Base-by-base conservation (phyloP, 2,329 filamentous ascomycete genomes). In the Alternaria angustiovoidea region DNA sequence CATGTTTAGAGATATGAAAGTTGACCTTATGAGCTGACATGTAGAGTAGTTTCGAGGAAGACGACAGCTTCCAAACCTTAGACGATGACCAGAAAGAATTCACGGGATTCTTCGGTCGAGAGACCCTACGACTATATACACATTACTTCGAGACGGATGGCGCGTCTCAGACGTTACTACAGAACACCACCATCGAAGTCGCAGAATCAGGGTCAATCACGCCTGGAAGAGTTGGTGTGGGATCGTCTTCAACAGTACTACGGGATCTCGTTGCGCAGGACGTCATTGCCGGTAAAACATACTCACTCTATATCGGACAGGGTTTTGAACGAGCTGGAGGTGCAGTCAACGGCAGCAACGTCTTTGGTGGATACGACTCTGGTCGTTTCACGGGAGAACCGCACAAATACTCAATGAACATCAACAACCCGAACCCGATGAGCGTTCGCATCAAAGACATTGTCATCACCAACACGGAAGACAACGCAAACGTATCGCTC, bases 321-420 rank as follows among this genome's bases (percentile, higher is more conserved):
- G 77, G 76, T 24, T 79, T 80, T 61, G 74, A 78, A 39, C 74
- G 79, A 32, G 78, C 79, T 1, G 79, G 77, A 16, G 80, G 81
- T 16, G 65, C 58, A 2, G 73, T 80, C 26, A 82, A 81, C 54
- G 81, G 81, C 26, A 80, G 76, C 59, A 78, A 80, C 38, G 75
- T 76, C 3, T 78, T 81, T 38, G 81, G 81, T n/a, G 81, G 81
- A 22, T 82, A 79, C 61, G 81, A 82, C 62, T 76, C 79, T 12
- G 79, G 79, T 24, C 78, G 80, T 20, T 81, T 82, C 60, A 73
- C 70, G 1, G 79, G 76, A 32, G 64, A 63, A 0, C 71, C 76
- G 1, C 69, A 79, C 60, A 71, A 68, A 49, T 75, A 76, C 66
- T 43, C 63, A 11, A 78, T 76, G 74, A 74, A 75, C 48, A 63